Conservation (phyloP, 192 early-diverging fungal genomes). For the Piromyces finnis region DNA sequence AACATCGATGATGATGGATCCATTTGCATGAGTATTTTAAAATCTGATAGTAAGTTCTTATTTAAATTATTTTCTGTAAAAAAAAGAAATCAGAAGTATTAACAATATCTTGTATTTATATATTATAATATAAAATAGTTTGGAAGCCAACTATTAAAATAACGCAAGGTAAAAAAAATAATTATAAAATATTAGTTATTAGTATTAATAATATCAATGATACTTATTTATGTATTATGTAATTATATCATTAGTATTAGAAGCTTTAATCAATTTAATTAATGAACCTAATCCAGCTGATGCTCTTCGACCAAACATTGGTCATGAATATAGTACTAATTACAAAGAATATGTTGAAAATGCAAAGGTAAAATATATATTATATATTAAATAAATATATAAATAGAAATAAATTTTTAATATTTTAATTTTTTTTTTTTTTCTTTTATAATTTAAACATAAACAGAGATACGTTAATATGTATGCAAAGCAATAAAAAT, state of each 20-base stretch:
- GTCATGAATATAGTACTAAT: slow-evolving; percentile 52
- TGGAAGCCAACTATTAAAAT: slow-evolving; percentile 73
- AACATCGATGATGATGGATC: slow-evolving; percentile 67
- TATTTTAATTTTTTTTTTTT: not conserved
- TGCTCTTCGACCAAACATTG: slow-evolving; percentile 53
- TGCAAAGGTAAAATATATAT: not conserved
- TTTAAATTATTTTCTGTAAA: no score
- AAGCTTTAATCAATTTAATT: slow-evolving; percentile 38
- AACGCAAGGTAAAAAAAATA: slow-evolving; percentile 22
- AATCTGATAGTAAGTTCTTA: slow-evolving; percentile 32
- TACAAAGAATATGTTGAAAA: not conserved
- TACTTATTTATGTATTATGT: no score
- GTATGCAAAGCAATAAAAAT: not conserved
- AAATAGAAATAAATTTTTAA: no score
- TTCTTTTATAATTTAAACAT: not conserved
- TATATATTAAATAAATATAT: no score
- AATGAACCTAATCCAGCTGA: slow-evolving; percentile 68
- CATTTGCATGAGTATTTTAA: slow-evolving; percentile 56
- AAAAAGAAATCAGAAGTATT: no score
- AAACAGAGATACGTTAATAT: not conserved
- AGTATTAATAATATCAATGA: no score
- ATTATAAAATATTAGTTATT: not conserved
- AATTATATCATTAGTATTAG: slow-evolving; percentile 34
- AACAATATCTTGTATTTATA: no score
- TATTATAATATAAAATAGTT: slow-evolving; percentile 6